phyloP scores from a whole-genome alignment of 176 grass and related monocot genomes.

The Pontederia paniculata region DNA sequence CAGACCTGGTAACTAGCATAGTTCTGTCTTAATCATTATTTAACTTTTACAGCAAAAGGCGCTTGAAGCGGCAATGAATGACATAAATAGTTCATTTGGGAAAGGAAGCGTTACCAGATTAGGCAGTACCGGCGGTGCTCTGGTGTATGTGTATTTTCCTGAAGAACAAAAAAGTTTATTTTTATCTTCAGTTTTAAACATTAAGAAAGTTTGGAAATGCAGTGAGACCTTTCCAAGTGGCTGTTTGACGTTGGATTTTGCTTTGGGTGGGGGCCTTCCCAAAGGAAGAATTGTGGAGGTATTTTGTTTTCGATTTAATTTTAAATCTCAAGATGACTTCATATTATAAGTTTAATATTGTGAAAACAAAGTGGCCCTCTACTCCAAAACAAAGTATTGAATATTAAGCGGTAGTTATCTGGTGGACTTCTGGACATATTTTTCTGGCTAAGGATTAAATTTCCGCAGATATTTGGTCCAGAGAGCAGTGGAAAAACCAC shows the following conservation, averaged over 20 bases:
- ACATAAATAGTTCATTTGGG: constrained; percentile 96
- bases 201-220: not conserved
- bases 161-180: not conserved
- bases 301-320: constrained; percentile 21
- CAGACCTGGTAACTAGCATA: too few species aligned
- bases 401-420: too few species aligned
- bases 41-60: constrained; percentile 70
- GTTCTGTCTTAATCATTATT: not conserved
- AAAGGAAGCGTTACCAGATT: constrained; percentile 98
- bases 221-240: constrained; percentile 97
- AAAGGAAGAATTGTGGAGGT: constrained; percentile 99
- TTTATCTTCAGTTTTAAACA: not conserved
- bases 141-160: constrained; percentile 53
- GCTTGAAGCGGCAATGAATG: constrained; percentile 90
- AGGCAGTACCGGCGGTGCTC: constrained; percentile 82
- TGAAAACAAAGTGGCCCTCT: not conserved
- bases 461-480: constrained; percentile 73
- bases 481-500: constrained; percentile 99
- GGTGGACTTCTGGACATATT: too few species aligned
- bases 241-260: constrained; percentile 95
- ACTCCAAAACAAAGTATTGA: too few species aligned
- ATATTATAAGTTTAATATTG: constrained; percentile 16
- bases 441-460: not conserved
- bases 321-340: not conserved
- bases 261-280: constrained; percentile 76